Base-by-base conservation (phyloP, 768 basidiomycete species). In the Tephrocybe sp. region DNA sequence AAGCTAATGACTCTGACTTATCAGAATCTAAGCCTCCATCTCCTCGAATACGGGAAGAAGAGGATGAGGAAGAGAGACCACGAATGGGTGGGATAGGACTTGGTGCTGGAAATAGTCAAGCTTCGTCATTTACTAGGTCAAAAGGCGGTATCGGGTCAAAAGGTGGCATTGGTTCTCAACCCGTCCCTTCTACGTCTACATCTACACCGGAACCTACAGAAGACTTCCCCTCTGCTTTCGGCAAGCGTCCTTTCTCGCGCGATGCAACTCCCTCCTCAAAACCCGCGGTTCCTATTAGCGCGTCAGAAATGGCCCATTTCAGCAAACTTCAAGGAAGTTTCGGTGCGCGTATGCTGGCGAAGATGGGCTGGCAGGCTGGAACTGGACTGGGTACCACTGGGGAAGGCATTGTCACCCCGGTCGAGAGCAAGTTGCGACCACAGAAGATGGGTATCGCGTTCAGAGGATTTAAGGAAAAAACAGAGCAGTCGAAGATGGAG, bases 361-460 rank as follows among this genome's bases (percentile, higher is more conserved):
- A 95, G 73, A 94, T 95, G 87, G 97, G 97, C 7, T 99, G 97
- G 96, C 75, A 85, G 62, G 72, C 85, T 0, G 96, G 86, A 3
- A 76, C 76, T 3, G 93, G 94, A 58, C 76, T 96, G 8, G 93
- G 93, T 54, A 67, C 77, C 1, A 69, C 71, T 1, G 86, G 87
- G 1, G 83, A 87, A 58, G 93, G 93, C 59, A 95, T 95, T 44
- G 82, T 92, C n/a, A 83, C 84, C 4, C 93, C 93, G 0, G 76
- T 97, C 12, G 92, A 95, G 65, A 83, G 80, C 61, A 94, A 92
- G 64, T 58, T 93, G 48, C 82, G 93, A 5, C 90, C 89, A 6
- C 86, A 87, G 68, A 85, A 85, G 56, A 87, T 85, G 77, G 93
- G 93, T 72, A 85, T 97, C 42, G 91, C 89, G 0, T 88, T 83